Base-by-base conservation (phyloP, 495 filamentous ascomycete species). In the Staphylotrichum longicolle region DNA sequence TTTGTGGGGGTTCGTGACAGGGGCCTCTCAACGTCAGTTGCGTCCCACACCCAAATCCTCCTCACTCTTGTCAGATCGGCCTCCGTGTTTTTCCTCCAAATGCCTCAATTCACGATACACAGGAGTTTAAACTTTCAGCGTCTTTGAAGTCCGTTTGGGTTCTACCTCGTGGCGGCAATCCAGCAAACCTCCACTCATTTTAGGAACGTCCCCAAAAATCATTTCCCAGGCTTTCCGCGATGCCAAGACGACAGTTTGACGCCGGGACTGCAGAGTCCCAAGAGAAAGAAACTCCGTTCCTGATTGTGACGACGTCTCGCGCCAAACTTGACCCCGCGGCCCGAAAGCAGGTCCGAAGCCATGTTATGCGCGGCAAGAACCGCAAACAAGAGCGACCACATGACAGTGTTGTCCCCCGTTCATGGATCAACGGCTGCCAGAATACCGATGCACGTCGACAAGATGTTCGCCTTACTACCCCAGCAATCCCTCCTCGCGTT, bases 361-460 rank as follows among this genome's bases (percentile, higher is more conserved):
- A 68, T 61, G 66, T 65, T 40, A 69, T 69, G 67, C 67, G 58
- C 7, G 67, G 67, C 11, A 69, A 66, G 58, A 69, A 69, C 52
- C 63, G 64, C 44, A 66, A 58, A 40, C 60, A 45, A 2, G 20
- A 3, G 30, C 12, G 7, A 15, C 44, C 7, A 27, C 32, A 15
- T 14, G 30, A 4, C 30, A 46, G 3, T 14, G 20, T 30, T 32
- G 4, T 14, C 11, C 11, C 55, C 15, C 40, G 54, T 7, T 66
- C 65, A 4, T 61, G 65, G 58, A 62, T 67, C 52, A 62, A 62
- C 54, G 45, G 20, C 57, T 7, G 9, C 8, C 20, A 10, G 20
- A 7, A 32, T 49, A 2, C 47, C 47, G 47, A 2, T 4, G 1
- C 2, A 14, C 34, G 33, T 3, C 1, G 37, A 8, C 39, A 3